Evolutionary conservation across 176 grass and related monocot genomes (phyloP).

Genomic region (Lolium rigidum): DNA sequence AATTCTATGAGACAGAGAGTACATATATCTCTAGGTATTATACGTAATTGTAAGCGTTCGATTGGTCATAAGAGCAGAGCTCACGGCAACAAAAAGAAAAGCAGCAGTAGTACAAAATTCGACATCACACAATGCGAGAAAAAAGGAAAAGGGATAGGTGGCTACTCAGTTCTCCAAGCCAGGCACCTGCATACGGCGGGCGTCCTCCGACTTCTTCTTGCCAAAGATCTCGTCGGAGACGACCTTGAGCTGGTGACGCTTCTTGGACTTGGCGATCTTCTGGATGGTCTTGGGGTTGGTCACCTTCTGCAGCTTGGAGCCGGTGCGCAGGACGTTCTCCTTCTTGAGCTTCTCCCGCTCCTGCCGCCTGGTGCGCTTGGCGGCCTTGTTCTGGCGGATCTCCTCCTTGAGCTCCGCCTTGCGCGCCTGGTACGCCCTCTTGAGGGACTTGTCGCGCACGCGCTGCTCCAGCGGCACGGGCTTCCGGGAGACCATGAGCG

Average conservation of each 20-base stretch:
- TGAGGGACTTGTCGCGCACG: slow-evolving; percentile 76
- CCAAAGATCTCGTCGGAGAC: slow-evolving; percentile 81
- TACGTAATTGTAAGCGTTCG: neutral
- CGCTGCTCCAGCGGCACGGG: slow-evolving; percentile 75
- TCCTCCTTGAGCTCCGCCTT: slow-evolving; percentile 89
- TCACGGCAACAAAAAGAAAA: slow-evolving; percentile 13
- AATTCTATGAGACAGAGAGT: too few relatives aligned
- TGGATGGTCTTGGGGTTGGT: slow-evolving; percentile 96
- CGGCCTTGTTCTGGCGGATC: slow-evolving; percentile 80
- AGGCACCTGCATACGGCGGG: slow-evolving; percentile 48
- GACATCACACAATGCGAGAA: neutral
- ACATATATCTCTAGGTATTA: too few relatives aligned
- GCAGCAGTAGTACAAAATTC: slow-evolving; percentile 38
- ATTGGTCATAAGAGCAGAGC: neutral
- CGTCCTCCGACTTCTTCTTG: slow-evolving; percentile 57
- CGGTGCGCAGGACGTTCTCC: slow-evolving; percentile 80
- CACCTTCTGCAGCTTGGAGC: slow-evolving; percentile 85
- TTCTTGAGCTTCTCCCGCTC: slow-evolving; percentile 94
- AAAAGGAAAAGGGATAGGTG: neutral
- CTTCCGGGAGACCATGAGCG: slow-evolving; percentile 60
- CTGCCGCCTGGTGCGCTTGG: slow-evolving; percentile 76
- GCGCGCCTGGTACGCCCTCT: slow-evolving; percentile 78
- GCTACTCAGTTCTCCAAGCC: slow-evolving; percentile 48
- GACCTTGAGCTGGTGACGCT: slow-evolving; percentile 77
- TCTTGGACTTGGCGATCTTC: slow-evolving; percentile 94